Evolutionary conservation across 768 basidiomycete genomes (phyloP).

Genomic region (Termitomyces sp.): DNA sequence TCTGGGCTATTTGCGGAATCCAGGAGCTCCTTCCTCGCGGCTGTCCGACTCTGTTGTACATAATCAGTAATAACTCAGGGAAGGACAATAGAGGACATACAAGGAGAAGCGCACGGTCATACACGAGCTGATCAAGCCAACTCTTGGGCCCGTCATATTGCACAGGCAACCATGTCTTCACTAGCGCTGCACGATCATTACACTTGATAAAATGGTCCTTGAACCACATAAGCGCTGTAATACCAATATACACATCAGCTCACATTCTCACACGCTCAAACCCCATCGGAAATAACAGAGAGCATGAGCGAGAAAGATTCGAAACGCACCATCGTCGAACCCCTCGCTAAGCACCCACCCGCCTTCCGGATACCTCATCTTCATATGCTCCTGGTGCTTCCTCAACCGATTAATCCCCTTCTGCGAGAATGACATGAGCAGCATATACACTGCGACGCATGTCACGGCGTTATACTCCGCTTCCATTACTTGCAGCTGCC

Average conservation of each 20-base stretch:
- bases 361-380: constrained; percentile 73
- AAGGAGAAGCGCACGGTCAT: constrained; percentile 83
- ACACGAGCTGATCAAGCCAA: constrained; percentile 87
- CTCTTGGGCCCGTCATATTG: constrained; percentile 79
- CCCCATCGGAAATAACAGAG: background rate
- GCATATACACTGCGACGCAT: constrained; percentile 85
- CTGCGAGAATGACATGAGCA: constrained; percentile 88
- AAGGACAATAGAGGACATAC: background rate
- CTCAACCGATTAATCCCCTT: constrained; percentile 85
- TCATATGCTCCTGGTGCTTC: constrained; percentile 75
- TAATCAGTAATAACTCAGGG: background rate
- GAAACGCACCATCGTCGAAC: constrained; percentile 62
- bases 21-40: constrained; percentile 85
- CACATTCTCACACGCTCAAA: background rate
- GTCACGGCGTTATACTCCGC: constrained; percentile 83
- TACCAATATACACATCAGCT: constrained; percentile 1
- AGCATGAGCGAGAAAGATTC: background rate
- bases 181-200: constrained; percentile 83
- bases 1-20: constrained; percentile 71
- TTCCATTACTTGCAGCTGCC: constrained; percentile 72
- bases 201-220: constrained; percentile 92
- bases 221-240: constrained; percentile 85
- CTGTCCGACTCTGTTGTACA: constrained; percentile 72
- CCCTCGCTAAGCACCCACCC: constrained; percentile 74
- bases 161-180: constrained; percentile 83